A percentile compares a stretch with the other conserved stretches of the same genome.
These are phyloP conservation scores for Colletotrichum theobromicola DNA, from an alignment of 2,329 filamentous ascomycete genomes.

Conservation along the genomic window DNA sequence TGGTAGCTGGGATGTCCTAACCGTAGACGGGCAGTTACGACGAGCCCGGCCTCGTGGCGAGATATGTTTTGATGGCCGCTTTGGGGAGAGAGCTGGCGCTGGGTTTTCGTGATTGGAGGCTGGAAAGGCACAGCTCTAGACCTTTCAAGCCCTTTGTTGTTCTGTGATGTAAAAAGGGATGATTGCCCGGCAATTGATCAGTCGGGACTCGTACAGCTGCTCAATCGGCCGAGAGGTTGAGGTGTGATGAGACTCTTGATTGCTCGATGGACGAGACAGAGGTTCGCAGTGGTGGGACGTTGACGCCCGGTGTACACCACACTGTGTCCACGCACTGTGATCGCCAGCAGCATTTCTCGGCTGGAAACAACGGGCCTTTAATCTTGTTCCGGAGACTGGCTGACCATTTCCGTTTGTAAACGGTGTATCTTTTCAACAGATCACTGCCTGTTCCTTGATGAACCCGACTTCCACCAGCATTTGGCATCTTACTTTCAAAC, in stretches of 20 bases:
- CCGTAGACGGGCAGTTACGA: not conserved
- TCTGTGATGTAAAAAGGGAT: not conserved
- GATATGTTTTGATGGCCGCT: not conserved
- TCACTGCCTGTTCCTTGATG: not conserved
- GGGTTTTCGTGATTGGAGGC: not conserved
- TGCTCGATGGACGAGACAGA: not conserved
- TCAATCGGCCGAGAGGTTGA: not conserved
- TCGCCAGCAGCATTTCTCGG: not conserved
- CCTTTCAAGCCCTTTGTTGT: not conserved
- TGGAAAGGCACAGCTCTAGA: not conserved
- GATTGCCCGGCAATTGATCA: not conserved
- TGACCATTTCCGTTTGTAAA: not conserved
- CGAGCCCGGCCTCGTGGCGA: not conserved
- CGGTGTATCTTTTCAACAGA: not conserved
- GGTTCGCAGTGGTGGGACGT: not conserved
- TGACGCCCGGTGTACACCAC: not conserved
- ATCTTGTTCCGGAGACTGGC: not conserved
- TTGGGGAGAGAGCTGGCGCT: not conserved
- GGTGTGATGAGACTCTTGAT: not conserved
- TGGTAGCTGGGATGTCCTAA: not conserved
- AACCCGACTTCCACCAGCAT: not conserved
- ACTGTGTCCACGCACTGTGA: constrained; percentile 5
- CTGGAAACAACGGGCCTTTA: not conserved
- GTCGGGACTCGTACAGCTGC: not conserved
- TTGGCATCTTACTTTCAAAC: not conserved